Evolutionary conservation across 129 eudicot genomes (phyloP), one percentile per base, ranked within the genome.

Genomic region (Centrapalus pauciflorus): DNA sequence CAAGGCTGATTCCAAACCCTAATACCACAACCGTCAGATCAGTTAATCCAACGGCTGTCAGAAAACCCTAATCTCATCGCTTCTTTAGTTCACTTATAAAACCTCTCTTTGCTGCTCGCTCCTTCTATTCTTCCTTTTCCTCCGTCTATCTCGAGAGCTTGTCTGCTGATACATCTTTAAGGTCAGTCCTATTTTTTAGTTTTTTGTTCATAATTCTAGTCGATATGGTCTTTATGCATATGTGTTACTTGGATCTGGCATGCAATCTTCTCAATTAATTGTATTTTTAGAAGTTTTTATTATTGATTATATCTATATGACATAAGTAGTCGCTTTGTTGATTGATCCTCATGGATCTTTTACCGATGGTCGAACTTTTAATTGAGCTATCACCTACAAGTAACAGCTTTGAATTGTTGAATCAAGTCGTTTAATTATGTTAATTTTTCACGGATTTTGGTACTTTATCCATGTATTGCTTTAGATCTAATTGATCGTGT

Each of bases 61-160:
- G 27, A 56, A 74, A 74, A 74, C 79, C 79, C 73, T 74, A 74
- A 55, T 73, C 62, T 27, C 71, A 63, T 11, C 14, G 64, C 51
- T 56, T 57, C 52, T 56, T 56, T 62, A 38, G 67, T 57, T 35
- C 78, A 41, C 61, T 55, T 74, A 74, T 74, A 74, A 74, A 74
- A 74, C 14, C 79, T 65, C 73, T 55, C 79, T 45, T 66, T 43
- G 61, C 79, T 65, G 17, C 61, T 56, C 79, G 43, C 79, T 34
- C 37, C 23, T 23, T 9, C 60, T 52, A 74, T 74, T 74, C 73
- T 74, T 74, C 73, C 10, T 45, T 66, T 74, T 74, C 60, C 78
- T 73, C 49, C 72, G 54, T 73, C 78, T 73, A 60, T 27, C 41
- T 23, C 17, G 7, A 37, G 20, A 49, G 34, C 17, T 33, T 12